Conservation (phyloP, 2,329 filamentous ascomycete genomes). For the Acephala macrosclerotiorum region DNA sequence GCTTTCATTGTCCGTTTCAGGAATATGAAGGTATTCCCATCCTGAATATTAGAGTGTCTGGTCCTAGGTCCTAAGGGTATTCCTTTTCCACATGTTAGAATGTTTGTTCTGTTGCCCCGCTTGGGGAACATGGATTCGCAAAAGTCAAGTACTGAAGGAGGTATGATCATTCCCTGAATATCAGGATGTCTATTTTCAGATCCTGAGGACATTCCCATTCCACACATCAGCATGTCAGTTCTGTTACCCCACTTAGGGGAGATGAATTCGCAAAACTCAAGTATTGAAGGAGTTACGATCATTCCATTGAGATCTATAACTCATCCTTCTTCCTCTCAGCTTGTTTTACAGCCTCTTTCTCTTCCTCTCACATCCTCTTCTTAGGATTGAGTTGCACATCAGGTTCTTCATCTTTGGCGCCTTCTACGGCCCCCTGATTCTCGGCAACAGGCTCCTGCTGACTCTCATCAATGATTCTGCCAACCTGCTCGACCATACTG, state of each 20-base stretch:
- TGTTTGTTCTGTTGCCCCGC: no score
- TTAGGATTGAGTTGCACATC: slow-evolving; percentile 57
- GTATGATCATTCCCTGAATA: not conserved
- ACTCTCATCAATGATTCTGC: slow-evolving; percentile 57
- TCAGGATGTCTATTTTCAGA: no score
- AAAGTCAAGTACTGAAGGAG: not conserved
- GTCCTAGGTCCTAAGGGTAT: no score
- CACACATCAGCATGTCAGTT: no score
- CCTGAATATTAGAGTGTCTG: not conserved
- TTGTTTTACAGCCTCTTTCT: slow-evolving; percentile 45
- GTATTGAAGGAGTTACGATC: not conserved
- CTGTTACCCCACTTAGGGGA: not conserved
- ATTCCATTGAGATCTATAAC: slow-evolving; percentile 29
- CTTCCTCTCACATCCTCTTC: slow-evolving; percentile 68
- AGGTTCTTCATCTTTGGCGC: slow-evolving; percentile 42
- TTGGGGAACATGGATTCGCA: not conserved
- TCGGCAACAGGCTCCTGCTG: slow-evolving; percentile 43
- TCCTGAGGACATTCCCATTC: no score
- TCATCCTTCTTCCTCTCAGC: slow-evolving; percentile 43
- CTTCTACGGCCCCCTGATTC: slow-evolving; percentile 41
- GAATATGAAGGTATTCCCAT: no score
- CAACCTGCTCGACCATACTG: slow-evolving; percentile 60
- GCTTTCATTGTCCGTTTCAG: no score
- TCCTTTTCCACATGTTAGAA: no score
- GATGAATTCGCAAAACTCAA: not conserved